These are phyloP conservation scores for Tolypocladium tundrense DNA, from an alignment of 2,329 filamentous ascomycete genomes.

Conservation along the genomic window DNA sequence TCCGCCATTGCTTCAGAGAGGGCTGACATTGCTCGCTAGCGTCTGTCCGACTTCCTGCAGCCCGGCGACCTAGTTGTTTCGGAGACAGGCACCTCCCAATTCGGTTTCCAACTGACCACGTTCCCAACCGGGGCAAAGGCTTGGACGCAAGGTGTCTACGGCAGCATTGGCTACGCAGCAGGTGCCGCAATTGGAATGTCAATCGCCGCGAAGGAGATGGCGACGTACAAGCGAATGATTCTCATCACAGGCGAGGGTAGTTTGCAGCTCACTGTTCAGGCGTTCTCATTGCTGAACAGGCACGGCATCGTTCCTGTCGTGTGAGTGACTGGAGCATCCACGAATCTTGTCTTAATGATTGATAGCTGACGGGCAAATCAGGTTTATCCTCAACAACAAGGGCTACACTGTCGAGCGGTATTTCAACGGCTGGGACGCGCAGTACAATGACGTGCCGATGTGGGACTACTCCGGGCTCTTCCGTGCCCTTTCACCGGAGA, in stretches of 20 bases:
- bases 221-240: slow-evolving; percentile 5
- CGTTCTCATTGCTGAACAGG: not conserved
- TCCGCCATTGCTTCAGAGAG: not conserved
- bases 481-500: not conserved
- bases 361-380: not conserved
- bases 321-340: not conserved
- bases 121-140: slow-evolving; percentile 5
- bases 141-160: slow-evolving; percentile 12
- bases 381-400: slow-evolving; percentile 41
- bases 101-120: slow-evolving; percentile 4
- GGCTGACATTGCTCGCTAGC: not conserved
- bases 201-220: slow-evolving; percentile 11
- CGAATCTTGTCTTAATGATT: not conserved
- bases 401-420: slow-evolving; percentile 75
- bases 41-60: slow-evolving; percentile 1
- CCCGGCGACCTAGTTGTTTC: slow-evolving; percentile 9
- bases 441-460: slow-evolving; percentile 62
- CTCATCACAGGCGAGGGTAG: slow-evolving; percentile 14
- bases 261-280: not conserved
- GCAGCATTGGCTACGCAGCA: slow-evolving; percentile 12
- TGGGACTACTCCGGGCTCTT: slow-evolving; percentile 46
- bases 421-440: slow-evolving; percentile 64
- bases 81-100: slow-evolving; percentile 12
- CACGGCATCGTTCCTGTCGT: not conserved
- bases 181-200: slow-evolving; percentile 9